Evolutionary conservation across 2,329 filamentous ascomycete species (phyloP).

Genomic region (Phoma sp.): DNA sequence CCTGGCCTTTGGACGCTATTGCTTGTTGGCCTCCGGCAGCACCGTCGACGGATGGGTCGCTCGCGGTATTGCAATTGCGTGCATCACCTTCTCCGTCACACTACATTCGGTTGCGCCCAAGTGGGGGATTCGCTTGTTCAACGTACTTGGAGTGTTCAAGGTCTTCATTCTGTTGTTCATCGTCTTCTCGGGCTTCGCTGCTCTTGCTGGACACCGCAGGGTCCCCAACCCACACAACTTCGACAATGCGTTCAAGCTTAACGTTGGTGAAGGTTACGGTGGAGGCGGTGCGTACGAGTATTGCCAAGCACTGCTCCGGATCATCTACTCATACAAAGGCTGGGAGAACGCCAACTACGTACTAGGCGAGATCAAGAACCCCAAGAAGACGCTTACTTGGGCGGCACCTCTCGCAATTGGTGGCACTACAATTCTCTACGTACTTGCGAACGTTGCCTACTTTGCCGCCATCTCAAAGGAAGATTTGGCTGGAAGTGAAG

Average conservation of each 20-base stretch:
- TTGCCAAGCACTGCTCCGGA: conserved; percentile 64
- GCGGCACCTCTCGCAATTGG: conserved; percentile 67
- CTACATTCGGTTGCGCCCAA: conserved; percentile 63
- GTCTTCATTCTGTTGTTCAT: conserved; percentile 67
- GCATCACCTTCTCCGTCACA: conserved; percentile 61
- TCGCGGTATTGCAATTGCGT: conserved; percentile 59
- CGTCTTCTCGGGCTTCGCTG: conserved; percentile 62
- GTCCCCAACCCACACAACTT: conserved; percentile 64
- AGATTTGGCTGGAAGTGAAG: conserved; percentile 64
- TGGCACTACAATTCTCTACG: conserved; percentile 66
- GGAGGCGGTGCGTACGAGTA: conserved; percentile 53
- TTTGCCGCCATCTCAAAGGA: conserved; percentile 68
- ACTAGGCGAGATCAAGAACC: conserved; percentile 64
- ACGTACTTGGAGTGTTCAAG: conserved; percentile 67
- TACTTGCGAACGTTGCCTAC: conserved; percentile 71
- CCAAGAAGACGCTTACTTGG: conserved; percentile 61
- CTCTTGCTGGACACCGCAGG: conserved; percentile 42
- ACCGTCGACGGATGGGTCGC: conserved; percentile 62
- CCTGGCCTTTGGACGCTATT: conserved; percentile 65
- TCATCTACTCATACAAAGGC: conserved; percentile 69
- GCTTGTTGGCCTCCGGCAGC: conserved; percentile 62
- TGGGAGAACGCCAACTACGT: conserved; percentile 72
- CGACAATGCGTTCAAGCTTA: conserved; percentile 62
- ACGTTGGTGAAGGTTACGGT: conserved; percentile 42
- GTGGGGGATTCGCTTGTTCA: conserved; percentile 67